Evolutionary conservation across 179 eudicot genomes (phyloP), one percentile per base, ranked within the genome.

Genomic region (Silene vulgaris): DNA sequence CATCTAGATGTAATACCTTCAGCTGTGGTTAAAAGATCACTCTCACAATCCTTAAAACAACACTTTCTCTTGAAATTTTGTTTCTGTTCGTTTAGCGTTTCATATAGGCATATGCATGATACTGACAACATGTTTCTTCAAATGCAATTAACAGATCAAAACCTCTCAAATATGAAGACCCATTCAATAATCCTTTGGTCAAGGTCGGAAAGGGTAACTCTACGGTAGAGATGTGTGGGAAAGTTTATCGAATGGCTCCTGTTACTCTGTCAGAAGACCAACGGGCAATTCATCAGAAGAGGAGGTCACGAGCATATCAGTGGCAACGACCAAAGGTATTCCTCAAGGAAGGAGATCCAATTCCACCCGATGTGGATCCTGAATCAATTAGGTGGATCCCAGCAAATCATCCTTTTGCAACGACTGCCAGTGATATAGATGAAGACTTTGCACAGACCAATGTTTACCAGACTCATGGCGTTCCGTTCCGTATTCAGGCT

Each of bases 321-420:
- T 95, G 99, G 99, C 92, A 90, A 85, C 88, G 97, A 68, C 99
- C 99, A 8, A 90, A 87, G 57, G 82, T 89, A 11, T 95, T 92
- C 77, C 97, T 95, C 20, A 92, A 84, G 88, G 99, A 95, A 86
- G 99, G 99, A 59, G 99, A 95, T 80, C 78, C 96, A 23, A 29
- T 95, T 28, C 99, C 99, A 69, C 86, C 93, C 66, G 97, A 92
- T 83, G 97, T 92, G 71, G 99, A 95, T 79, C 97, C 96, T 50
- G 99, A 95, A 69, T 88, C 96, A 45, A 80, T 95, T 73, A 87
- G 99, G 77, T 95, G 99, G 99, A 92, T 95, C 79, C 99, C 99
- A 72, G 91, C 95, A 75, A 95, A 95, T 84, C 99, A 95, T 82
- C 99, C 99, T 69, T 95, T 95, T 88, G 99, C 97, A 56, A 92